Percentiles rank a stretch among this genome's conserved stretches.
phyloP scores from a whole-genome alignment of 2,329 filamentous ascomycete genomes.

The Colletotrichum chlorophyti region DNA sequence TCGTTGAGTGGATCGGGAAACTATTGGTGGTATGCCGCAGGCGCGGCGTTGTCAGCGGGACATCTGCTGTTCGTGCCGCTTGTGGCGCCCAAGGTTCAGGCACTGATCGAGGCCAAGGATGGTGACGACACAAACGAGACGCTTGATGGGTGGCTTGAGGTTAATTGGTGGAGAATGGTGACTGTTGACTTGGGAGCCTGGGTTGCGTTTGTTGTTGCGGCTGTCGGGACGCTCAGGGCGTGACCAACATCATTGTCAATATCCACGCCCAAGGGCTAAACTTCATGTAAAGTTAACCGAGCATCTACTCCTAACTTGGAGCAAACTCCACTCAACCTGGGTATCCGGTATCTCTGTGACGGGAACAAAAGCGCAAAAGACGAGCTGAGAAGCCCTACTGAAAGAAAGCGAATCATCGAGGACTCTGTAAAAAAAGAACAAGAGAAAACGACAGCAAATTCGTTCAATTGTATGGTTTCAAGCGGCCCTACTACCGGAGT shows the following conservation, averaged over 20 bases:
- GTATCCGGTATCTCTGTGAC: too few species aligned
- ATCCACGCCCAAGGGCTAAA: neutral
- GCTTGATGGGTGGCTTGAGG: neutral
- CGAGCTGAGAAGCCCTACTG: too few species aligned
- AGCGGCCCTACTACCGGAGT: too few species aligned
- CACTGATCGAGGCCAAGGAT: neutral
- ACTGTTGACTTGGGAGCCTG: slow-evolving; percentile 7
- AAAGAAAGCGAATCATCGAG: too few species aligned
- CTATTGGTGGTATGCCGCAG: slow-evolving; percentile 38
- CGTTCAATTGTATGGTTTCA: too few species aligned
- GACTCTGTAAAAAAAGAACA: too few species aligned
- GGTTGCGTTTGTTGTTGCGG: neutral
- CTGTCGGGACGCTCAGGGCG: neutral
- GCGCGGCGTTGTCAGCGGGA: slow-evolving; percentile 35
- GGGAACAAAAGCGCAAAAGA: too few species aligned
- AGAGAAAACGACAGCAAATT: too few species aligned
- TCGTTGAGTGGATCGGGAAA: slow-evolving; percentile 12
- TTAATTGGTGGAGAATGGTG: slow-evolving; percentile 1
- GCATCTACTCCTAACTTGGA: too few species aligned
- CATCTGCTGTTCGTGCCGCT: slow-evolving; percentile 40
- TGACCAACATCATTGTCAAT: neutral
- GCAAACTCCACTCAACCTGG: too few species aligned
- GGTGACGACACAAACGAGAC: neutral
- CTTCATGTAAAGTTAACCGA: too few species aligned
- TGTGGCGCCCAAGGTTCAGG: slow-evolving; percentile 7